Evolutionary conservation across 139 green algal genomes (phyloP).

Genomic region (Picochlorum sp.): DNA sequence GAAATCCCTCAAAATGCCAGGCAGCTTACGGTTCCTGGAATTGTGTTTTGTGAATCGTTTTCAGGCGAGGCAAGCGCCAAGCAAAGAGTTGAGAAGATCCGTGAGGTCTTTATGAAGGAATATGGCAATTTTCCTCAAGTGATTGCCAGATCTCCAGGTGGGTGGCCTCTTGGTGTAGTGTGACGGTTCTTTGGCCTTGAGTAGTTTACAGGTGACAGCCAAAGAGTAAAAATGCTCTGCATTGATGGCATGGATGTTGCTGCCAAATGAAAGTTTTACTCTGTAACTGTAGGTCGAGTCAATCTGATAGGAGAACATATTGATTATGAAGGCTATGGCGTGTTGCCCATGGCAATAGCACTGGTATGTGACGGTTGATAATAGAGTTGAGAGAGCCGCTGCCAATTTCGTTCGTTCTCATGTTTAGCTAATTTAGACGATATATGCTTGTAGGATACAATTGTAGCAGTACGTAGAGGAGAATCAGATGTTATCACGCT

Average conservation of each 20-base stretch:
- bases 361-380: too few species aligned
- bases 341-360: slow-evolving; percentile 95
- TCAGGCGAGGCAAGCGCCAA: slow-evolving; percentile 1
- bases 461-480: slow-evolving; percentile 22
- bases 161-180: too few species aligned
- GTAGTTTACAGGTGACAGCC: too few species aligned
- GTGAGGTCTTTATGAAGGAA: slow-evolving; percentile 31
- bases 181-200: too few species aligned
- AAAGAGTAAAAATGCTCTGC: background rate
- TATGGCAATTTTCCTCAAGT: slow-evolving; percentile 42
- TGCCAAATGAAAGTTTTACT: background rate
- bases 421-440: background rate
- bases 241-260: background rate
- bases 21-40: too few species aligned
- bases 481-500: slow-evolving; percentile 51
- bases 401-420: background rate
- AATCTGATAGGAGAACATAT: slow-evolving; percentile 99
- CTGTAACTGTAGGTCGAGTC: slow-evolving; percentile 64
- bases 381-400: background rate
- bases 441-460: slow-evolving; percentile 27
- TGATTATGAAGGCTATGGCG: slow-evolving; percentile 93
- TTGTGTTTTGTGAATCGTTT: too few species aligned
- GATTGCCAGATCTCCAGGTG: slow-evolving; percentile 49
- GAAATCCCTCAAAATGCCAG: too few species aligned
- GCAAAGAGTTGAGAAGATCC: slow-evolving; percentile 19